These are phyloP conservation scores for Corylus heterophylla DNA, from an alignment of 306 rosid species.

Conservation along the genomic window DNA sequence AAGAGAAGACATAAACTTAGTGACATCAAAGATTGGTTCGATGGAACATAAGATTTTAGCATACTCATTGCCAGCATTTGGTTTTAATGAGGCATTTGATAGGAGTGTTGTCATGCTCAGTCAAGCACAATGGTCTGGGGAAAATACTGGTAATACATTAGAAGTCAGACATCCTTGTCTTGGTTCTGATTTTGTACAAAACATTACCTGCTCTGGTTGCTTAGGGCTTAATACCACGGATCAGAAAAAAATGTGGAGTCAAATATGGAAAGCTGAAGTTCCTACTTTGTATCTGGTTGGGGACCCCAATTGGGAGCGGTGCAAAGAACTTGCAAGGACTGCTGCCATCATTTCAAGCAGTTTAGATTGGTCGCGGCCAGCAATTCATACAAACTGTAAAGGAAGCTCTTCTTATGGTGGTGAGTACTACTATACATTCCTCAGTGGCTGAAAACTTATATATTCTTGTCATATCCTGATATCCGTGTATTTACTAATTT, in stretches of 20 bases:
- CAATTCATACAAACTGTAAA: conserved; percentile 33
- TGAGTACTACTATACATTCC: conserved; percentile 17
- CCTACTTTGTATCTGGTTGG: conserved; percentile 55
- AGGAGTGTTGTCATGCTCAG: conserved; percentile 56
- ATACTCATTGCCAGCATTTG: conserved; percentile 66
- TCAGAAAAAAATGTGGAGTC: conserved; percentile 30
- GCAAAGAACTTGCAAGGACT: conserved; percentile 62
- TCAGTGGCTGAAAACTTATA: neutral
- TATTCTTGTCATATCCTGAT: neutral
- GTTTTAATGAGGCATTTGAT: conserved; percentile 84
- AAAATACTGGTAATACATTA: conserved; percentile 17
- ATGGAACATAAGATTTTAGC: conserved; percentile 49
- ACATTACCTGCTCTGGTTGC: conserved; percentile 62
- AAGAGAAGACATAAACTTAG: conserved; percentile 35
- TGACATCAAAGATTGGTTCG: conserved; percentile 57
- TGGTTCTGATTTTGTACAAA: conserved; percentile 44
- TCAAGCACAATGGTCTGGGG: conserved; percentile 33
- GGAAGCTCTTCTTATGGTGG: conserved; percentile 37
- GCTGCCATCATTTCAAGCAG: conserved; percentile 63
- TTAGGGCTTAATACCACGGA: conserved; percentile 21
- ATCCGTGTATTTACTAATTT: neutral
- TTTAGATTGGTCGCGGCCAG: conserved; percentile 34
- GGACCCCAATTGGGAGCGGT: conserved; percentile 68
- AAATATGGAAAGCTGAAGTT: conserved; percentile 25
- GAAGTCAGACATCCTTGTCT: conserved; percentile 75